phyloP scores from a whole-genome alignment of 306 rosid species.

The Trichosanthes truncata region DNA sequence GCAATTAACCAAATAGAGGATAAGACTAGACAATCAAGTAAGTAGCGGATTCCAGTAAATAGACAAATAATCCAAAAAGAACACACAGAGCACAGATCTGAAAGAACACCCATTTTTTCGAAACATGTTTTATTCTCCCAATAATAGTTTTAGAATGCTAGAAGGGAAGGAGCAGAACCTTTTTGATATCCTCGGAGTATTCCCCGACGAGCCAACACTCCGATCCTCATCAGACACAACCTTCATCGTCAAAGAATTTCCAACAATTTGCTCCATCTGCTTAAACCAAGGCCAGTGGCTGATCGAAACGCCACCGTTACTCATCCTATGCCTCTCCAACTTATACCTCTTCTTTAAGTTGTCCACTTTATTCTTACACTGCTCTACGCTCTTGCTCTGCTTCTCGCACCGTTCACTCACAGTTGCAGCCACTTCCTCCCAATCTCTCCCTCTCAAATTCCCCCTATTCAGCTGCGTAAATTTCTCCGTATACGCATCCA shows the following conservation, averaged over 20 bases:
- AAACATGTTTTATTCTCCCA: neutral
- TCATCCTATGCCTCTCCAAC: slow-evolving; percentile 84
- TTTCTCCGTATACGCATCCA: slow-evolving; percentile 88
- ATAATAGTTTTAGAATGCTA: neutral
- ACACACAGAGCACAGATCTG: neutral
- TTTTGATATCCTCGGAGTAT: slow-evolving; percentile 60
- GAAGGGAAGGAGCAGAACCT: slow-evolving; percentile 28
- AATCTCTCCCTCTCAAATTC: slow-evolving; percentile 82
- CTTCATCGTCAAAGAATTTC: slow-evolving; percentile 63
- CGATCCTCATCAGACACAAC: slow-evolving; percentile 57
- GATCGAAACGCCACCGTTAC: slow-evolving; percentile 47
- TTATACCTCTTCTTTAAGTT: slow-evolving; percentile 90
- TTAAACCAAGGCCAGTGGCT: slow-evolving; percentile 98
- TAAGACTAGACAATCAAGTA: neutral
- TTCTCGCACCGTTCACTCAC: slow-evolving; percentile 78
- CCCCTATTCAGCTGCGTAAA: slow-evolving; percentile 86
- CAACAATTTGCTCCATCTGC: slow-evolving; percentile 82
- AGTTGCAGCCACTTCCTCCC: slow-evolving; percentile 88
- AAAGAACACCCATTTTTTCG: neutral
- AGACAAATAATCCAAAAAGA: neutral
- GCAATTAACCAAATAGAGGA: neutral
- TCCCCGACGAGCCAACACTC: slow-evolving; percentile 39
- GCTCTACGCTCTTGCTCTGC: slow-evolving; percentile 80
- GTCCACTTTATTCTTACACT: slow-evolving; percentile 94
- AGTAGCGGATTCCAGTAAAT: neutral